phyloP scores from a whole-genome alignment of 805 yeast genomes.

The Dipodascopsis tothii region DNA sequence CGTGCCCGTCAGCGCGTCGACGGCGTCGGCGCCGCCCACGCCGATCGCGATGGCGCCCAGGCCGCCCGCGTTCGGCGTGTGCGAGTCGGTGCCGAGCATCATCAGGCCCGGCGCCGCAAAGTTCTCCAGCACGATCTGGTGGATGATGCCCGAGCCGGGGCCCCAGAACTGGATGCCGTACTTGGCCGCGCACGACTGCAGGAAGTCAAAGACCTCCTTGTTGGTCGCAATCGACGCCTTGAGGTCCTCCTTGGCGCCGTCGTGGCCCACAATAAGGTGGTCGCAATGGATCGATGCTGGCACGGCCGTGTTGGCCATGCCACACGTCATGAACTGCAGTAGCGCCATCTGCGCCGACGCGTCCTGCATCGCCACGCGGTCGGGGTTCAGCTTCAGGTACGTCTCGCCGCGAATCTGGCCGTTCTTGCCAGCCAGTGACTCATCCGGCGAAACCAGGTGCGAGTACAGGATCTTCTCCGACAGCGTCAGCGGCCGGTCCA shows the following conservation, averaged over 20 bases:
- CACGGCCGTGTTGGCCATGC: constrained; percentile 82
- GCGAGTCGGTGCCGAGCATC: constrained; percentile 95
- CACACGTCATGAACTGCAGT: constrained; percentile 93
- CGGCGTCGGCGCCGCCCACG: constrained; percentile 99
- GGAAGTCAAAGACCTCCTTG: constrained; percentile 90
- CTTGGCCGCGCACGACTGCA: constrained; percentile 83
- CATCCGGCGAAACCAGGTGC: constrained; percentile 88
- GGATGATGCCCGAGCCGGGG: constrained; percentile 97
- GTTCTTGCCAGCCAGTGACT: constrained; percentile 30
- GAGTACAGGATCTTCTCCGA: constrained; percentile 95
- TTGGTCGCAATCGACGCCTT: constrained; percentile 78
- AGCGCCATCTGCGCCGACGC: constrained; percentile 99
- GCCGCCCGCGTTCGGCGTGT: constrained; percentile 98
- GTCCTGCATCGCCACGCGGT: constrained; percentile 97
- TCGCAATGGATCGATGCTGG: constrained; percentile 97
- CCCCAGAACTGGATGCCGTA: constrained; percentile 98
- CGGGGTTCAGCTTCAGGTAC: constrained; percentile 91
- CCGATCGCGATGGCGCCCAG: constrained; percentile 96
- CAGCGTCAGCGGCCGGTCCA: constrained; percentile 76
- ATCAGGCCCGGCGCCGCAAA: constrained; percentile 96
- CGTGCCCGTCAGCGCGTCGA: constrained; percentile 86
- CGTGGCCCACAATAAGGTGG: constrained; percentile 92
- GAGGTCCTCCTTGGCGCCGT: constrained; percentile 81
- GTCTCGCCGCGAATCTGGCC: constrained; percentile 61
- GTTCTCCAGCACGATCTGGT: constrained; percentile 92